A percentile compares a stretch with the other conserved stretches of the same genome.
phyloP scores from a whole-genome alignment of 768 basidiomycete genomes.

The Pisolithus microcarpus region DNA sequence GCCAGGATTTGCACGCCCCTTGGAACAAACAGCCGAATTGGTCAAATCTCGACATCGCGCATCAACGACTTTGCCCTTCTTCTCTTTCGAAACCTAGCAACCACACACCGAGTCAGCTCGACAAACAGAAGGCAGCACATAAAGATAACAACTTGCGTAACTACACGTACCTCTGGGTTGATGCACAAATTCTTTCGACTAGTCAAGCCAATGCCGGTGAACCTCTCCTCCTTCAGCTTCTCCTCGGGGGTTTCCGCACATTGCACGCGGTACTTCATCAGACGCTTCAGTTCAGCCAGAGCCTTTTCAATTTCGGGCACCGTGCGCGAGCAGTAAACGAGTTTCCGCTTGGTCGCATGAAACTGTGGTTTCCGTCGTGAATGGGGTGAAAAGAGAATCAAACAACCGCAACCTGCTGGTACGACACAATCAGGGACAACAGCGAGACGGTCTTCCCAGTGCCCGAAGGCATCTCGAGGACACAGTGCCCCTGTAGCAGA shows the following conservation, averaged over 20 bases:
- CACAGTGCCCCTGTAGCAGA: slow-evolving; percentile 80
- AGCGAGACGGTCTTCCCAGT: slow-evolving; percentile 98
- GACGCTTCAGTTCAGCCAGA: slow-evolving; percentile 84
- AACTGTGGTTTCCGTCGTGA: slow-evolving; percentile 45
- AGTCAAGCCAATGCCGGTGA: slow-evolving; percentile 87
- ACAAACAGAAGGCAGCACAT: neutral
- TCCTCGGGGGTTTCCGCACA: slow-evolving; percentile 69
- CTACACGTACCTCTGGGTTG: slow-evolving; percentile 73
- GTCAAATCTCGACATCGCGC: slow-evolving; percentile 95
- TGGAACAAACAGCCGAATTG: slow-evolving; percentile 73
- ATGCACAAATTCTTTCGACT: slow-evolving; percentile 96
- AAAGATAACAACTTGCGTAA: neutral
- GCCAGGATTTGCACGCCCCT: slow-evolving; percentile 78
- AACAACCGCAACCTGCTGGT: slow-evolving; percentile 68
- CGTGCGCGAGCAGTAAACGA: slow-evolving; percentile 98
- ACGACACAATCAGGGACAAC: slow-evolving; percentile 91
- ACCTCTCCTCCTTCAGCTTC: slow-evolving; percentile 69
- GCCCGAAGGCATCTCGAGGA: slow-evolving; percentile 99
- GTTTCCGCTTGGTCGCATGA: slow-evolving; percentile 85
- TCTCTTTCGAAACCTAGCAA: slow-evolving; percentile 85
- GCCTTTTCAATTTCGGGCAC: slow-evolving; percentile 99
- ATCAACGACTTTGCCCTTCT: slow-evolving; percentile 97
- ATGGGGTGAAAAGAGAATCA: neutral
- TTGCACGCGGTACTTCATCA: slow-evolving; percentile 81
- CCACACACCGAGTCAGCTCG: neutral